These are phyloP conservation scores for Talaromyces piceae DNA, from an alignment of 2,329 filamentous ascomycete species.

Conservation along the genomic window DNA sequence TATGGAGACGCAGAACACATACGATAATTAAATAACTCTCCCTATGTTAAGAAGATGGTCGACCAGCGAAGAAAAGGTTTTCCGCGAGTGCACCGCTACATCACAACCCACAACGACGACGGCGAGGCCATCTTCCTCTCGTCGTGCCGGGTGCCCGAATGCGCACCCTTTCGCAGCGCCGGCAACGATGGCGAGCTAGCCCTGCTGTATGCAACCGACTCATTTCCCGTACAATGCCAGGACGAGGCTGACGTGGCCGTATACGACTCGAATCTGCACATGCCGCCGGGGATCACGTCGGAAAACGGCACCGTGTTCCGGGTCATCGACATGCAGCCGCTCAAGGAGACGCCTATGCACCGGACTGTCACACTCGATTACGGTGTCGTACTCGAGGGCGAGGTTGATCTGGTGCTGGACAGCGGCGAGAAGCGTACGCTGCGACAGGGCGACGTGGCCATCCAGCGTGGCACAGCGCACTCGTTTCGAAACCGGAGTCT, in stretches of 20 bases:
- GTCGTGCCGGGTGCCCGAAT: conserved; percentile 25
- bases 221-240: conserved; percentile 20
- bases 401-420: conserved; percentile 30
- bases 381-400: conserved; percentile 30
- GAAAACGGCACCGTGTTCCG: conserved; percentile 26
- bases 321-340: conserved; percentile 28
- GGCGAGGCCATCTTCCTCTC: conserved; percentile 32
- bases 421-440: conserved; percentile 26
- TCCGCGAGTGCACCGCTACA: conserved; percentile 29
- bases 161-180: conserved; percentile 22
- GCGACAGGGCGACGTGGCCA: conserved; percentile 27
- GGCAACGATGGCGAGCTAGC: conserved; percentile 26
- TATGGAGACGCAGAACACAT: too few species aligned
- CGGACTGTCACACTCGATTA: conserved; percentile 32
- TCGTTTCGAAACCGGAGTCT: conserved; percentile 21
- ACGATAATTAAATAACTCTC: too few species aligned
- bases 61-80: conserved; percentile 18
- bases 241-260: conserved; percentile 26
- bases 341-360: conserved; percentile 28
- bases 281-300: conserved; percentile 26
- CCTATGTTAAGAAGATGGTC: conserved; percentile 14
- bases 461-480: conserved; percentile 28
- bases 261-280: conserved; percentile 28
- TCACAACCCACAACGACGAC: conserved; percentile 31
- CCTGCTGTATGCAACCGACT: conserved; percentile 23